These are phyloP conservation scores for Zoysia pacifica DNA, from an alignment of 176 grass and related monocot genomes.

Conservation along the genomic window DNA sequence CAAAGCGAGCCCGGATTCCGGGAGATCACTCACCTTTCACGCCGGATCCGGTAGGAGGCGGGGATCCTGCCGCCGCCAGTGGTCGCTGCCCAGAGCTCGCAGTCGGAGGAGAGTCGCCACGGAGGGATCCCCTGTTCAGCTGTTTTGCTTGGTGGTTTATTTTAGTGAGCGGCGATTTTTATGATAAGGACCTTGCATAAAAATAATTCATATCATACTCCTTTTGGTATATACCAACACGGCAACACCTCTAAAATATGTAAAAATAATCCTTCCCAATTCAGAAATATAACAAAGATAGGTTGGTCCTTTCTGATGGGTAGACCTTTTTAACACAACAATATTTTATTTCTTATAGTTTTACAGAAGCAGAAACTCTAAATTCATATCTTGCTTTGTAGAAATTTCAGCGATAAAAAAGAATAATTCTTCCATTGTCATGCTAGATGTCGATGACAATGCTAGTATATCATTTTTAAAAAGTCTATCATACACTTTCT, in stretches of 20 bases:
- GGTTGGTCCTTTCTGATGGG: not conserved
- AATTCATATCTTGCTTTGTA: too few relatives aligned
- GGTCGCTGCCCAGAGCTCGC: conserved; percentile 30
- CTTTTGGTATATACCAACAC: not conserved
- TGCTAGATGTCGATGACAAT: not conserved
- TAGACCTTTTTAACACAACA: too few relatives aligned
- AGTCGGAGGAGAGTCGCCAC: not conserved
- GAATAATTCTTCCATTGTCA: not conserved
- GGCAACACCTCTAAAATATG: not conserved
- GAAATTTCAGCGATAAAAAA: not conserved
- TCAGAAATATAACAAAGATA: not conserved
- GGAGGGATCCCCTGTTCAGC: not conserved
- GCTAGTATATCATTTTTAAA: not conserved
- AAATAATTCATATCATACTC: not conserved
- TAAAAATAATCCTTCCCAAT: not conserved
- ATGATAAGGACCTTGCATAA: not conserved
- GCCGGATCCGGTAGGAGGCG: not conserved
- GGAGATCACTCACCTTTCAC: conserved; percentile 19
- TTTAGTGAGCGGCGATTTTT: conserved; percentile 12
- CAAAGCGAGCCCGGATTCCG: not conserved
- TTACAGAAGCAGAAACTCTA: too few relatives aligned
- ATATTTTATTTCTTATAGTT: too few relatives aligned
- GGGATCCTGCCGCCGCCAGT: conserved; percentile 17
- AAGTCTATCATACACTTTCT: not conserved
- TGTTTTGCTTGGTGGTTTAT: not conserved